Evolutionary conservation across 257 asterid genomes (phyloP), one percentile per base, ranked within the genome.

Genomic region (Solanum ossicruentum): DNA sequence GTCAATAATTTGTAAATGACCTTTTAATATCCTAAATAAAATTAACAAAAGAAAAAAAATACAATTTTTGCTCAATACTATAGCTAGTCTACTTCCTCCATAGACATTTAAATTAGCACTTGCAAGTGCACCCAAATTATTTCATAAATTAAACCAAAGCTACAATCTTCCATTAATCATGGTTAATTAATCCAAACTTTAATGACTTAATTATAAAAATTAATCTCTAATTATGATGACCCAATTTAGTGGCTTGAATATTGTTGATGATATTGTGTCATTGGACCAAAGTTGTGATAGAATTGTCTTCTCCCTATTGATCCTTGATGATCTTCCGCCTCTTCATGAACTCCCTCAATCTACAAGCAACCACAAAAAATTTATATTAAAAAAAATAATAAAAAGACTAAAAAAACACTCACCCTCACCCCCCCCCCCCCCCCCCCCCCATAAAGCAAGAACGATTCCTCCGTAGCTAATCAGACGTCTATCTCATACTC

Each of bases 291-390:
- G 70, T 86, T 86, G 88, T 88, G 88, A 88, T 88, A 92, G 13
- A 90, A 89, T 87, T 75, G 73, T 75, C 87, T 87, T 71, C 89
- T 87, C 70, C 78, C 77, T 41, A 47, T 84, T 1, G 88, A 88
- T 12, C 86, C 49, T 70, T 84, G 89, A 32, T 90, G 89, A 41
- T 91, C 91, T 5, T 89, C 92, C 21, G 86, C 92, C 83, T 93
- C 93, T 75, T 89, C 95, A 7, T 85, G 91, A 84, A 88, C 87
- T 85, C 95, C 92, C 5, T 92, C 95, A 54, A 89, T 88, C 96
- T 93, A 70, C 83, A 32, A 32, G 36, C 3, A 84, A 55, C 36
- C 51, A 32, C 67, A 86, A 86, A 18, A 23, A 32, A 32, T 6
- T 6, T 32, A 21, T 51, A 67, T 10, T 60, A 60, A 28, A 13